Evolutionary conservation across 768 basidiomycete species (phyloP), one percentile per base, ranked within the genome.

Genomic region (Suillus weaverae): DNA sequence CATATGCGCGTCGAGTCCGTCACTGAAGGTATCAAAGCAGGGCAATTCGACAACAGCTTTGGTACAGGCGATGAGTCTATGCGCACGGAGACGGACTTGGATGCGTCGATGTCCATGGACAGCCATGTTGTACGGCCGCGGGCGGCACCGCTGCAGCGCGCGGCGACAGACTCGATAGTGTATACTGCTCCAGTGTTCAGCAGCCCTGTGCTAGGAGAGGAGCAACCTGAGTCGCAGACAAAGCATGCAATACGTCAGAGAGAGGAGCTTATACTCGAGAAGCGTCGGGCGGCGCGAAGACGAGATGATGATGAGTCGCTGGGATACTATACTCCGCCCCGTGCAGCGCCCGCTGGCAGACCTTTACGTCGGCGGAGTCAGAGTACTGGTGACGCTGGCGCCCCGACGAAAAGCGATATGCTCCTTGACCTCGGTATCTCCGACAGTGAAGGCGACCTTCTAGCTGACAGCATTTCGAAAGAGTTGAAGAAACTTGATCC

Each of bases 361-460:
- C 86, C 87, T 13, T 85, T 81, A 62, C 80, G 85, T 62, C 80
- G 91, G 67, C 81, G 90, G 62, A 95, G 90, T 73, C 85, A 87
- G 82, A 94, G 90, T 71, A 92, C 90, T 1, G 87, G 89, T 10
- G 93, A 93, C 73, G 87, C 85, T 3, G 84, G 88, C 53, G 78
- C 81, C 55, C 66, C 82, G 53, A 71, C 74, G 26, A 74, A 71
- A 61, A 57, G 67, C 53, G 77, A 74, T 36, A 63, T 73, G 9
- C 71, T 83, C 38, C 73, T 83, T 48, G 80, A 82, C 62, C 69
- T 79, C 44, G 74, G 70, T 9, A 63, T 69, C 60, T 84, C 68
- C 5, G 81, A 81, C 13, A 81, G 75, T 4, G 79, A 79, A 63
- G 81, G 87, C 65, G 87, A 88, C 61, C 79, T 79, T 36, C 79